Evolutionary conservation across 2,329 filamentous ascomycete genomes (phyloP).

Genomic region (Exophiala bonariae): DNA sequence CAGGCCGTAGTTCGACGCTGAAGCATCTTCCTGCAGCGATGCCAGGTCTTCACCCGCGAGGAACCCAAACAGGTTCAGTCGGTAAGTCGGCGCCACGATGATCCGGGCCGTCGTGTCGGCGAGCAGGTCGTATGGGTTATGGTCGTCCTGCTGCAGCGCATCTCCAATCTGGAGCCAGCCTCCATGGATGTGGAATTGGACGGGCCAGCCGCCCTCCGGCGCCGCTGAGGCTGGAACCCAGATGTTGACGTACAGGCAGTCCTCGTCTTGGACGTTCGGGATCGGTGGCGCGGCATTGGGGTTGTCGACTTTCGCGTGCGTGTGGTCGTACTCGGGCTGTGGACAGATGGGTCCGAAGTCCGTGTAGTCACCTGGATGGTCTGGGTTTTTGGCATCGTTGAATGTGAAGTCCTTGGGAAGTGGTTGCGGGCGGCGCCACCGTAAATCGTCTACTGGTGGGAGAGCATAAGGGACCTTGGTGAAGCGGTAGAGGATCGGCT

Average conservation of each 20-base stretch:
- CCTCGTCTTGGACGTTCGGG: conserved; percentile 40
- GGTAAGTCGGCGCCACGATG: conserved; percentile 50
- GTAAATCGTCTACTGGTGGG: conserved; percentile 37
- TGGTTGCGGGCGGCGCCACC: conserved; percentile 41
- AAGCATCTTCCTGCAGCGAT: conserved; percentile 32
- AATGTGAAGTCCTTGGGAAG: conserved; percentile 34
- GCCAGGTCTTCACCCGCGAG: conserved; percentile 42
- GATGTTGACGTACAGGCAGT: conserved; percentile 52
- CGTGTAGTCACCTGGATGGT: conserved; percentile 38
- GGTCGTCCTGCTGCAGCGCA: conserved; percentile 42
- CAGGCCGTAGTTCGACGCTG: conserved; percentile 43
- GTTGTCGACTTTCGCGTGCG: conserved; percentile 27
- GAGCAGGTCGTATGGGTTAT: conserved; percentile 47
- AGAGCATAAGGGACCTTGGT: conserved; percentile 42
- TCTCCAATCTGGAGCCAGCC: conserved; percentile 52
- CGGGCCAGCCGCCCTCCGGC: conserved; percentile 31
- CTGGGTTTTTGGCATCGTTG: conserved; percentile 27
- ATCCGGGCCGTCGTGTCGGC: conserved; percentile 35
- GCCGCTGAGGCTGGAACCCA: conserved; percentile 43
- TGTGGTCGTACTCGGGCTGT: conserved; percentile 35
- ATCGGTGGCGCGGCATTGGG: conserved; percentile 29
- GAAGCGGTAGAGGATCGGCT: conserved; percentile 31
- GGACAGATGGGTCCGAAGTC: conserved; percentile 41
- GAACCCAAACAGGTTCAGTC: conserved; percentile 52
- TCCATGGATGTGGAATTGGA: conserved; percentile 41